A percentile compares a stretch with the other conserved stretches of the same genome.
Conservation (phyloP, 208 protist genomes). For the Vickermania spadyakhi region DNA sequence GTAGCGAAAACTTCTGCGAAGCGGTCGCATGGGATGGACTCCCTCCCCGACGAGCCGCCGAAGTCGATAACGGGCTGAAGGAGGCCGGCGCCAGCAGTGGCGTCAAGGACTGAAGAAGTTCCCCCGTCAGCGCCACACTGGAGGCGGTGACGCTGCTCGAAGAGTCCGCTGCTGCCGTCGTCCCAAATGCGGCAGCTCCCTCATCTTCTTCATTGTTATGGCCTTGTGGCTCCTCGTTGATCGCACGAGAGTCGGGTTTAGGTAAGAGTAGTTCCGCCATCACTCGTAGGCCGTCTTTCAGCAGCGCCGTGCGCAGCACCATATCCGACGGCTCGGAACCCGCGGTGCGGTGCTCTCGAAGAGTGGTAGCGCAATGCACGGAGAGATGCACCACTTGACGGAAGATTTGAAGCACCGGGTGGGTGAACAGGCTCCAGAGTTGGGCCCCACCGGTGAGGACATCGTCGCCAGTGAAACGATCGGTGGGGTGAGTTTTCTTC, state of each 20-base stretch:
- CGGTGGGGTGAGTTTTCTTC: no score
- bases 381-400: slow-evolving; percentile 38
- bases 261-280: slow-evolving; percentile 60
- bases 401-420: slow-evolving; percentile 32
- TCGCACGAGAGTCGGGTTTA: no score
- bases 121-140: slow-evolving; percentile 47
- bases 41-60: not conserved
- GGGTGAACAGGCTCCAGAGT: slow-evolving; percentile 1
- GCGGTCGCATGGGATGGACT: not conserved
- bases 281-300: slow-evolving; percentile 60
- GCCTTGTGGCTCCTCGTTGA: not conserved
- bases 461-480: no score
- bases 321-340: slow-evolving; percentile 29
- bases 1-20: slow-evolving; percentile 19
- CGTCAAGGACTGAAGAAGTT: slow-evolving; percentile 56
- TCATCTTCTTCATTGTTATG: slow-evolving; percentile 10
- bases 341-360: slow-evolving; percentile 60
- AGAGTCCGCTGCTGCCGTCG: not conserved
- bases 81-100: slow-evolving; percentile 41
- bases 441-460: no score
- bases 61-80: not conserved
- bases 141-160: slow-evolving; percentile 8
- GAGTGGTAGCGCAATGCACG: slow-evolving; percentile 33
- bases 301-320: slow-evolving; percentile 10
- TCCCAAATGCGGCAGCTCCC: no score